Percentiles rank a stretch among this genome's conserved stretches.
These are phyloP conservation scores for Nicotiana tomentosiformis DNA, from an alignment of 257 asterid genomes.

Conservation along the genomic window DNA sequence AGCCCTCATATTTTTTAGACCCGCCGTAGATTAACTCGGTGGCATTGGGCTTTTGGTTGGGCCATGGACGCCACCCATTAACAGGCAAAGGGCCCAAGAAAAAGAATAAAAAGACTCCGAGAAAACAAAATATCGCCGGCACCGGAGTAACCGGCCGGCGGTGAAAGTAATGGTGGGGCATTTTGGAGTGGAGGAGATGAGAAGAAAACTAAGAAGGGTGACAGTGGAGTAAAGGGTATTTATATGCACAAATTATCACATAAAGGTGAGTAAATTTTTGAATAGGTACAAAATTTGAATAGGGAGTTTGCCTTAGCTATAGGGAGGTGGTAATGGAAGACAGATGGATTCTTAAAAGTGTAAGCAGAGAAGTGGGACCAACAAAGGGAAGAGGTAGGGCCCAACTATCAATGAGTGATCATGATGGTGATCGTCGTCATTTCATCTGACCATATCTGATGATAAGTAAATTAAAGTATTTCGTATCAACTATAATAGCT, in stretches of 20 bases:
- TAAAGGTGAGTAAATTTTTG: neutral
- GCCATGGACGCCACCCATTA: slow-evolving; percentile 78
- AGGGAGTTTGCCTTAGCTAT: neutral
- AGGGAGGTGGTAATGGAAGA: slow-evolving; percentile 45
- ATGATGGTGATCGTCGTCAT: slow-evolving; percentile 19
- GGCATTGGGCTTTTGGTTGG: slow-evolving; percentile 34
- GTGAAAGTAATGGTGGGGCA: neutral
- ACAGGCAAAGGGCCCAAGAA: neutral
- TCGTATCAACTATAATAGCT: neutral
- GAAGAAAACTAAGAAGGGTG: neutral
- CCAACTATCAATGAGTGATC: slow-evolving; percentile 7
- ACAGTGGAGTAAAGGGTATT: neutral
- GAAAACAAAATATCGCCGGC: neutral
- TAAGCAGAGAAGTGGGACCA: slow-evolving; percentile 43
- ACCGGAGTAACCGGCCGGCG: neutral
- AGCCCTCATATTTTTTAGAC: slow-evolving; percentile 81
- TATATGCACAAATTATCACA: neutral
- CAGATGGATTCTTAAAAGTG: slow-evolving; percentile 61
- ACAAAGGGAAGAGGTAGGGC: neutral
- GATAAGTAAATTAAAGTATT: neutral
- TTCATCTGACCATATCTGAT: slow-evolving; percentile 4
- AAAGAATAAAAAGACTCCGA: neutral
- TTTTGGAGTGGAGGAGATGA: neutral
- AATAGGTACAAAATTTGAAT: neutral
- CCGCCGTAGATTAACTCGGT: slow-evolving; percentile 51